Percentiles rank a stretch among this genome's conserved stretches.
These are phyloP conservation scores for Lichtheimia ramosa DNA, from an alignment of 371 early-diverging fungal genomes.

Conservation along the genomic window DNA sequence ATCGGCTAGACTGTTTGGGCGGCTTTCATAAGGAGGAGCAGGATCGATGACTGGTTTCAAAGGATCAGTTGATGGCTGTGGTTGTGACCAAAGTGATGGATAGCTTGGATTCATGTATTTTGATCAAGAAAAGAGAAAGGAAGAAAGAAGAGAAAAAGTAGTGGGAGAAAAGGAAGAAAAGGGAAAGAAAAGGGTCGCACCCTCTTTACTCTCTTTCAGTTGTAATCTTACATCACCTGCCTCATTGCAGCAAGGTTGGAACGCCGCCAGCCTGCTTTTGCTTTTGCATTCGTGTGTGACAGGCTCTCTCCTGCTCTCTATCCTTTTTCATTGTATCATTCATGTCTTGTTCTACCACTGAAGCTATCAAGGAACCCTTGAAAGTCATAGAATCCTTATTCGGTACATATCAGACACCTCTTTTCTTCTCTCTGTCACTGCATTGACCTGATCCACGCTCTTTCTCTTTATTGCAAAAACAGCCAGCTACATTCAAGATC, in stretches of 20 bases:
- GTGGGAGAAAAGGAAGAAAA: slow-evolving; percentile 1
- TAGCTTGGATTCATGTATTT: slow-evolving; percentile 3
- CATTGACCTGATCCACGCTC: not conserved
- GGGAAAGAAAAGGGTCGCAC: slow-evolving; percentile 9
- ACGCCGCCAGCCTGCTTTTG: not conserved
- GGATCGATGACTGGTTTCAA: not conserved
- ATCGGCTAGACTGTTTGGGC: slow-evolving; percentile 27
- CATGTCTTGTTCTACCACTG: slow-evolving; percentile 3
- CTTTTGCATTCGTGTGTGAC: not conserved
- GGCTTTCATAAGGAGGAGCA: slow-evolving; percentile 7
- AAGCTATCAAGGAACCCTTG: slow-evolving; percentile 15
- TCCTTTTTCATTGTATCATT: slow-evolving; percentile 7
- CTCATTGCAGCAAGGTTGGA: not conserved
- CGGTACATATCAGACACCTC: slow-evolving; percentile 3
- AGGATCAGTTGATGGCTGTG: not conserved
- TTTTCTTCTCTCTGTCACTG: not conserved
- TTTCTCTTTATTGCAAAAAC: not conserved
- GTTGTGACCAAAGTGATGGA: slow-evolving; percentile 5
- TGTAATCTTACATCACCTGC: not conserved
- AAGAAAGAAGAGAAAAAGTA: slow-evolving; percentile 10
- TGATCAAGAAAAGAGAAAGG: slow-evolving; percentile 7
- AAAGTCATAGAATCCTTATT: slow-evolving; percentile 11
- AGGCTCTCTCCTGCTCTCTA: slow-evolving; percentile 1
- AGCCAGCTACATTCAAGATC: slow-evolving; percentile 18
- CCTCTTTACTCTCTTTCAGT: not conserved